Base-by-base conservation (phyloP, 192 early-diverging fungal species). In the Entomortierella parvispora region DNA sequence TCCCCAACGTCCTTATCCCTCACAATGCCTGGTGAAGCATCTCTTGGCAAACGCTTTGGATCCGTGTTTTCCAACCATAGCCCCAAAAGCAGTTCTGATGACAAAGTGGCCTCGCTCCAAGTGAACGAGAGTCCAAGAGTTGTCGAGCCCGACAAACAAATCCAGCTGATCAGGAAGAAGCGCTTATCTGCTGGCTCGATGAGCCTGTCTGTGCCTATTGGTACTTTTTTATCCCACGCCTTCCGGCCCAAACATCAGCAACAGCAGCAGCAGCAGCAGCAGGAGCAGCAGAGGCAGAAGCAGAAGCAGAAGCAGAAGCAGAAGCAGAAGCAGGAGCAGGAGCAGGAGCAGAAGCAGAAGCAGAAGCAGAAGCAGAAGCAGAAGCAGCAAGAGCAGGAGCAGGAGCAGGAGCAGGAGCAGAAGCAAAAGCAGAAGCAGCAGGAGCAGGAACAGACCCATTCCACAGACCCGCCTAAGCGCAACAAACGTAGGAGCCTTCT, bases 141-240 rank as follows among this genome's bases (percentile, higher is more conserved):
- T 40, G 58, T 14, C 26, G 58, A 60, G 1, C 25, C 2, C 18
- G 45, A 60, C 18, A 29, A 29, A 29, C 29, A 50, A 26, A 4
- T 49, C n/a, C 47, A 5, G n/a, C 9, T 23, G 28, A 3, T 28
- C 7, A 62, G 55, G 50, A 65, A 59, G 57, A 72, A 65, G 62
- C 70, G 62, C 14, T 9, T 64, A 4, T 64, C 69, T 8, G 6
- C 69, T 34, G 55, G 54, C n/a, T 63, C 69, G n/a, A n/a, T n/a
- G n/a, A n/a, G n/a, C 20, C 18, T 71, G 14, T 59, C 62, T 10
- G 40, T 58, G 45, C 69, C 70, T 3, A 65, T 72, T 26, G 49
- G 70, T 23, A 25, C 62, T 3, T 72, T 72, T 49, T 31, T 72
- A 7, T 52, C 56, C 32, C 64, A 47, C 40, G 40, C 70, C 3